phyloP scores from a whole-genome alignment of 2,329 filamentous ascomycete genomes.

The Bisporella sp. region DNA sequence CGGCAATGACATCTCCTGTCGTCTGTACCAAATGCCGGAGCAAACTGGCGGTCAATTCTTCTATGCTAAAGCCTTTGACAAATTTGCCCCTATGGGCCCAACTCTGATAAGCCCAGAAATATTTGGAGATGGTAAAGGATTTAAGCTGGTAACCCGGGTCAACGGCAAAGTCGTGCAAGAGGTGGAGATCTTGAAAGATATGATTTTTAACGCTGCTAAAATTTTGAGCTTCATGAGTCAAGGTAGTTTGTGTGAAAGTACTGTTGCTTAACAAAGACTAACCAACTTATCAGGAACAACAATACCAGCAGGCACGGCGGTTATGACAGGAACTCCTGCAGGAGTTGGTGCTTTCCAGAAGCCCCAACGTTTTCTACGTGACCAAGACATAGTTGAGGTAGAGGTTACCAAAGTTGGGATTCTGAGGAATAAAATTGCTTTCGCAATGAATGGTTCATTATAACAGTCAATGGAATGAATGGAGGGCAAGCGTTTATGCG shows the following conservation, averaged over 20 bases:
- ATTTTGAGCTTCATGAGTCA: constrained; percentile 39
- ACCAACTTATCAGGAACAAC: not conserved
- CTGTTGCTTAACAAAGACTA: not conserved
- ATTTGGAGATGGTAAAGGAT: constrained; percentile 3
- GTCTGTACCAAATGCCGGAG: constrained; percentile 43
- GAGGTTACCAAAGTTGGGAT: constrained; percentile 2
- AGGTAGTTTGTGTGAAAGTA: constrained; percentile 17
- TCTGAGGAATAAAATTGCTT: constrained; percentile 2
- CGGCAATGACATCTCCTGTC: constrained; percentile 48
- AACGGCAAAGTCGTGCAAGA: constrained; percentile 37
- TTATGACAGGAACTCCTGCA: constrained; percentile 11
- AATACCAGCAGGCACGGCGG: not conserved
- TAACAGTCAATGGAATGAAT: not conserved
- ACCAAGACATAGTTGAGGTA: constrained; percentile 8
- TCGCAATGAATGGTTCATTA: not conserved
- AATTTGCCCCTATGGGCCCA: constrained; percentile 34
- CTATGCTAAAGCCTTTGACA: constrained; percentile 38
- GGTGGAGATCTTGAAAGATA: constrained; percentile 30
- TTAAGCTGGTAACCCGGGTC: constrained; percentile 31
- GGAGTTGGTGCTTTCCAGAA: constrained; percentile 6
- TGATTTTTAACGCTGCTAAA: constrained; percentile 40
- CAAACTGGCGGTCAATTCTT: constrained; percentile 34
- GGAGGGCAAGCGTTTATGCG: not conserved
- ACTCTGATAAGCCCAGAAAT: constrained; percentile 18
- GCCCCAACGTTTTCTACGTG: constrained; percentile 1